Evolutionary conservation across 2,329 filamentous ascomycete genomes (phyloP), one percentile per base, ranked within the genome.

Genomic region (Leptographium lundbergii): DNA sequence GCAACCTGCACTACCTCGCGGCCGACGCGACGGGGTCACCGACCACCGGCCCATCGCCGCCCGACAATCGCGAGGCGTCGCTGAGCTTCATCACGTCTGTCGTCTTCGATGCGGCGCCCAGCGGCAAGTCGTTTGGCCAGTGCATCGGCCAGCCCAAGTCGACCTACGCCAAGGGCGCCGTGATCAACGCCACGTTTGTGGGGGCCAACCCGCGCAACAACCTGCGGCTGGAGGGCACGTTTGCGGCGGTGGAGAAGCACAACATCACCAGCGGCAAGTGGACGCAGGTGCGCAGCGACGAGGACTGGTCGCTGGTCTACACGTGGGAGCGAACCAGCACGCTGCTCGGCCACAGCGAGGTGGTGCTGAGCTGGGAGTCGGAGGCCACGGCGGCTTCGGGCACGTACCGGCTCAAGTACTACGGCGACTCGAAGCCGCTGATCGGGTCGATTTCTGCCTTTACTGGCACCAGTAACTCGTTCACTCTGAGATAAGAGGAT

Each of bases 131-230:
- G 0, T 96, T 90, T 66, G 92, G 92, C 51, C 25, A 61, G 52
- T 79, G 89, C 19, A 73, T 81, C 53, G 72, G 72, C 0, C 77
- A 85, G 47, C 76, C 81, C 0, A 67, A 69, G 1, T 69, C 77
- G 19, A 71, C 72, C 0, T 88, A 87, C 64, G 57, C 68, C 0
- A 72, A 74, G 1, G 88, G 89, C 3, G 77, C 80, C 10, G 75
- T 75, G 0, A 80, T 89, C 32, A 80, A 73, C 5, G 88, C 81
- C 0, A 84, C 76, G 0, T 96, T 96, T 69, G 80, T 91, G 0
- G 91, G 88, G 22, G 91, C 91, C 4, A 96, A 96, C 67, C 91
- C 91, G 10, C 80, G 91, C 56, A 96, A 96, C 70, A 87, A 95
- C 62, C 78, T 96, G 51, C 81, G 84, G 2, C 81, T 90, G 1